Base-by-base conservation (phyloP, 768 basidiomycete species). In the Tylopilus felleus region DNA sequence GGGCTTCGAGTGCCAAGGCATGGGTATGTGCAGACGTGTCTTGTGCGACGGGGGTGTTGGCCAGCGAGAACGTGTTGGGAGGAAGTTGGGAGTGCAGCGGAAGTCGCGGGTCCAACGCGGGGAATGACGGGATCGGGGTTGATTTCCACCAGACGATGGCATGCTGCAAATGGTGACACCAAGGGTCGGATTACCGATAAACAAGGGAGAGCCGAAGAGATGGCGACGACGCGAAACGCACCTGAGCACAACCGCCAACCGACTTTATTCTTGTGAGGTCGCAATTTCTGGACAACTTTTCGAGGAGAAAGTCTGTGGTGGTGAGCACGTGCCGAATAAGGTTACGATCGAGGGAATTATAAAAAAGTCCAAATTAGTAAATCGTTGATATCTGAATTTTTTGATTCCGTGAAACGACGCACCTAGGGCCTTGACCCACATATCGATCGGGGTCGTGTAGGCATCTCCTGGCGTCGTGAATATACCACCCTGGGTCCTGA, bases 371-470 rank as follows among this genome's bases (percentile, higher is more conserved):
- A 66, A 71, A 72, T 70, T 71, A 64, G 70, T 71, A 57, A 57
- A 61, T 51, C 33, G 55, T 69, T 67, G 69, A 66, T 71, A 69
- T 66, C 29, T 59, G 70, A 75, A 77, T 81, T 77, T 74, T 76
- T 82, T 83, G 83, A 73, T 85, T 83, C 81, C 83, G 82, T 73
- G 56, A 59, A 47, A 47, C 31, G 39, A 41, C 55, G 52, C 69
- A 90, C 91, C 91, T 47, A 93, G 80, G 16, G 79, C 87, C 68
- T 89, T 90, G 51, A 91, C 83, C 90, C 90, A 93, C 88, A 93
- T 90, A 64, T 93, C 90, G 43, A 93, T 80, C 2, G 91, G 90
- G 8, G 90, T 91, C 36, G 88, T 92, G 66, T 88, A 91, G 22
- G 88, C 89, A 70, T 93, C 90, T 28, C 88, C 89, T 5, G 88